These are phyloP conservation scores for Fusarium dimerum DNA, from an alignment of 2,329 filamentous ascomycete genomes.

Conservation along the genomic window DNA sequence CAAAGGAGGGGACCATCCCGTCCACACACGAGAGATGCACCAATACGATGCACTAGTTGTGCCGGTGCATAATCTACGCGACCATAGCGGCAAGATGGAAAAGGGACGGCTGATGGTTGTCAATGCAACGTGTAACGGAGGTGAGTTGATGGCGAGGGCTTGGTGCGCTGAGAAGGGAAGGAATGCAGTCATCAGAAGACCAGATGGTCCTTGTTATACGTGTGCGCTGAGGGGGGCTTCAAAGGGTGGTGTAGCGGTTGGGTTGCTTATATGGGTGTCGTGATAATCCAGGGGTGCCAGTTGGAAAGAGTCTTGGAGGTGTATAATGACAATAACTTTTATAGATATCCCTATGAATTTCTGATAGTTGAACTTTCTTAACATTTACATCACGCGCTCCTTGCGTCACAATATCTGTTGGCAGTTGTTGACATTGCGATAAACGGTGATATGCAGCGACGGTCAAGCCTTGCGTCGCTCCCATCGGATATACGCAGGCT, in stretches of 20 bases:
- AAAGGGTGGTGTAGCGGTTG: neutral
- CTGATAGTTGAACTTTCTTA: neutral
- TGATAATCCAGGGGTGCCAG: neutral
- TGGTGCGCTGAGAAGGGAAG: conserved; percentile 8
- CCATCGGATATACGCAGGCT: conserved; percentile 38
- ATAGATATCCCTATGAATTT: neutral
- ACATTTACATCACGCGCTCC: neutral
- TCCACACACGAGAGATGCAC: conserved; percentile 1
- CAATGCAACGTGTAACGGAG: conserved; percentile 2
- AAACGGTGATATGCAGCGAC: too few species aligned
- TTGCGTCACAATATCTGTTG: neutral
- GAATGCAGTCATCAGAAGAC: conserved; percentile 4
- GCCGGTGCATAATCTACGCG: conserved; percentile 3
- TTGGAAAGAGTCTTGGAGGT: neutral
- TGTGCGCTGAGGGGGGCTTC: conserved; percentile 5
- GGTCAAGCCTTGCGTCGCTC: conserved; percentile 22
- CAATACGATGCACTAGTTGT: neutral
- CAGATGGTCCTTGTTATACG: conserved; percentile 4
- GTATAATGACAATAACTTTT: neutral
- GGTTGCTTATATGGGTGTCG: neutral
- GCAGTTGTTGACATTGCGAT: neutral
- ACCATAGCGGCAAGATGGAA: neutral
- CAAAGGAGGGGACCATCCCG: neutral
- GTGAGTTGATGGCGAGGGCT: conserved; percentile 5
- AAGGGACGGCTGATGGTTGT: conserved; percentile 5